Base-by-base conservation (phyloP, 2,329 filamentous ascomycete genomes). In the Aureobasidium leucospermi region DNA sequence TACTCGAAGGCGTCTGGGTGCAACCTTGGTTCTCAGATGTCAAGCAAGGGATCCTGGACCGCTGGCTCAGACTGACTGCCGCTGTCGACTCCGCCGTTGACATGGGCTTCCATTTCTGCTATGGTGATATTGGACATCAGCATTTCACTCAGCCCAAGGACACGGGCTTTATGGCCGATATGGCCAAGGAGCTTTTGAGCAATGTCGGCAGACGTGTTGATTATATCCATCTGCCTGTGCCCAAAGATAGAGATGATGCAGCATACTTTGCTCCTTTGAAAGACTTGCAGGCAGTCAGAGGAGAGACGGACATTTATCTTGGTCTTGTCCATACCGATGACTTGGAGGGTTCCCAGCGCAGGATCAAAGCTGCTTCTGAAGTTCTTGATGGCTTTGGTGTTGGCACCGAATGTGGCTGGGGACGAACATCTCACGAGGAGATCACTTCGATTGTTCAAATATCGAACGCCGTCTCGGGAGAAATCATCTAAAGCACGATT, bases 61-160 rank as follows among this genome's bases (percentile, higher is more conserved):
- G 74, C 11, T 62, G 75, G 8, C 56, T 65, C 2, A 64, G 68
- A 2, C 62, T 76, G 58, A 67, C 69, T 6, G 62, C 64, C 7
- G 63, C 64, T 8, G 67, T 78, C 4, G 65, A 70, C 36, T 34
- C 65, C 6, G 69, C 71, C 61, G 73, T 78, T 1, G 70, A 76
- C 41, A 47, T 79, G 58, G 77, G 75, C 0, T 70, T 76, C 34
- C 77, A 79, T 64, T 68, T 79, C 19, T 80, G 78, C 66, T 79
- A 79, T 63, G 78, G 77, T 11, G 77, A 79, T 61, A 67, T 75
- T 4, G 65, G 68, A 1, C 76, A 79, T 64, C 65, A 67, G 52
- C 77, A 78, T 64, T 78, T 75, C 62, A 61, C 73, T n/a, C 73
- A 79, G 57, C 76, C 78, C 0, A 66, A 67, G 8, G 73, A 75